A percentile compares a stretch with the other conserved stretches of the same genome.
Conservation (phyloP, 78 protist species). For the Planoprotostelium fungivorum region DNA sequence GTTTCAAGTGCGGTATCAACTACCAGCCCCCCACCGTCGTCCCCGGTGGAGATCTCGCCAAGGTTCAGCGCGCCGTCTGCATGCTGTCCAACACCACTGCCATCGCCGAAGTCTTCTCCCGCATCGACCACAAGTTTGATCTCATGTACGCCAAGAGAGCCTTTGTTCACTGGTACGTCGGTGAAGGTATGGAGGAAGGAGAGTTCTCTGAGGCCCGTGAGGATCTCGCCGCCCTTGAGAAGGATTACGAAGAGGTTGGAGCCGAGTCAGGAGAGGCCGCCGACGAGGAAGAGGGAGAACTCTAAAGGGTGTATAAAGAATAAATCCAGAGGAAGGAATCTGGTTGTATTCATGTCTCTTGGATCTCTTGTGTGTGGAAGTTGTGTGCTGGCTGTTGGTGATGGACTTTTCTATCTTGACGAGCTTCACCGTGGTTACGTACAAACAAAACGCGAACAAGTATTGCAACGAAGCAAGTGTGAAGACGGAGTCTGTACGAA, state of each 20-base stretch:
- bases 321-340: too few species aligned
- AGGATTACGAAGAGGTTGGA: constrained; percentile 42
- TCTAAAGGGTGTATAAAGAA: constrained; percentile 1
- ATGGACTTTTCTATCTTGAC: too few species aligned
- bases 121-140: constrained; percentile 89
- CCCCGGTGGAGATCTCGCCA: constrained; percentile 97
- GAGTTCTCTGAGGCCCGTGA: constrained; percentile 99
- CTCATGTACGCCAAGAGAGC: constrained; percentile 98
- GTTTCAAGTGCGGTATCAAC: constrained; percentile 97
- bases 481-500: too few species aligned
- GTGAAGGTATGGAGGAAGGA: constrained; percentile 99
- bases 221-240: constrained; percentile 81
- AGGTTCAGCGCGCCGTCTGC: constrained; percentile 94
- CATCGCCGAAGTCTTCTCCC: constrained; percentile 93
- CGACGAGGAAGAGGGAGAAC: constrained; percentile 23
- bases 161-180: constrained; percentile 98
- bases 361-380: too few species aligned
- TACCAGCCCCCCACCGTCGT: constrained; percentile 94
- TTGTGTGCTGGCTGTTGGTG: too few species aligned
- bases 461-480: too few species aligned
- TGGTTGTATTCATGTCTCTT: too few species aligned
- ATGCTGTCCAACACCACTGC: constrained; percentile 97
- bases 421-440: too few species aligned
- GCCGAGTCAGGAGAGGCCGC: constrained; percentile 22
- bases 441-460: too few species aligned